A percentile compares a stretch with the other conserved stretches of the same genome.
Conservation (phyloP, 2,329 filamentous ascomycete genomes). For the Rosellinia necatrix region DNA sequence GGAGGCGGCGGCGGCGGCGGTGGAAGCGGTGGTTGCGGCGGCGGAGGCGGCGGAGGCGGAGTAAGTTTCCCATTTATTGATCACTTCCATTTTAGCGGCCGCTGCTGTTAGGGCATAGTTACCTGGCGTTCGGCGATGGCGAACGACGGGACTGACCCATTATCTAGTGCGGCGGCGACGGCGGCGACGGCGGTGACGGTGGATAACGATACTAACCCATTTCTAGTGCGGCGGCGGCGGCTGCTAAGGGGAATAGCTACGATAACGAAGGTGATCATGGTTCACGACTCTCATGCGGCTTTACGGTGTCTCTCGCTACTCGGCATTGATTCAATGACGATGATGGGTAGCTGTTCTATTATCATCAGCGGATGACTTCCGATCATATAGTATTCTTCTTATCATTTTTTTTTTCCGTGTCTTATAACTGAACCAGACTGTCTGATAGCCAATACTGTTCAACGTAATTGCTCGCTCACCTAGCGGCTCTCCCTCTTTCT, state of each 20-base stretch:
- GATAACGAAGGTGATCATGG: background rate
- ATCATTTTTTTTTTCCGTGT: background rate
- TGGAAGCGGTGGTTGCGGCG: constrained; percentile 25
- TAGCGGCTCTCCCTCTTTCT: background rate
- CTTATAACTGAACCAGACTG: background rate
- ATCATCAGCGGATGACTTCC: too few species aligned
- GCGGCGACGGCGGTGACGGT: constrained; percentile 31
- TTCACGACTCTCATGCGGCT: background rate
- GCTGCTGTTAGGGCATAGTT: too few species aligned
- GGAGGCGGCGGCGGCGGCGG: constrained; percentile 13
- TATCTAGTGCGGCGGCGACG: constrained; percentile 24
- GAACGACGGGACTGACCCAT: too few species aligned
- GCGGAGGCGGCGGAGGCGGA: constrained; percentile 2
- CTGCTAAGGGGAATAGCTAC: background rate
- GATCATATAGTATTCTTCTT: background rate
- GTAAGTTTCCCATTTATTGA: too few species aligned
- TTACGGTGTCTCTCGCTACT: background rate
- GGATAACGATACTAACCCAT: background rate
- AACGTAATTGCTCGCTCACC: background rate
- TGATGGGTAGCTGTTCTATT: background rate
- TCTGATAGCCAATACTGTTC: background rate
- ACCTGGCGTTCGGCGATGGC: too few species aligned
- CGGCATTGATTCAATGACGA: background rate
- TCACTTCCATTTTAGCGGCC: too few species aligned
- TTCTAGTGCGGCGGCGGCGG: background rate